phyloP scores from a whole-genome alignment of 2,329 filamentous ascomycete genomes.

The Orbilia ellipsospora region DNA sequence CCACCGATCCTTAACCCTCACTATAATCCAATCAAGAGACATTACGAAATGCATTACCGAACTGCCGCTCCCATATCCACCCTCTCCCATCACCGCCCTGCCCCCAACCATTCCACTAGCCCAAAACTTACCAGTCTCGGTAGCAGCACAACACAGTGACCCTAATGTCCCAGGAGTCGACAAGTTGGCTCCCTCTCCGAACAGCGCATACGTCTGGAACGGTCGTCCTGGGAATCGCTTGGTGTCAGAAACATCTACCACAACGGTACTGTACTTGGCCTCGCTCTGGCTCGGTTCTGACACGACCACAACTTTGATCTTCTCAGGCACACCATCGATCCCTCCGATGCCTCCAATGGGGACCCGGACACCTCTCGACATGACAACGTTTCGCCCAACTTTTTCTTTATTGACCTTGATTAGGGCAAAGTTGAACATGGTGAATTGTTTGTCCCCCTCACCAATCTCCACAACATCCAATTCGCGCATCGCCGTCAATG shows the following conservation, averaged over 20 bases:
- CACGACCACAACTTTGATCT: constrained; percentile 26
- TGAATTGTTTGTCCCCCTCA: not conserved
- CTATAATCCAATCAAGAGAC: constrained; percentile 42
- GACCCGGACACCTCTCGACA: constrained; percentile 20
- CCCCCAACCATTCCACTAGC: constrained; percentile 37
- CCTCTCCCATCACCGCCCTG: constrained; percentile 18
- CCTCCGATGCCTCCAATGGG: constrained; percentile 1
- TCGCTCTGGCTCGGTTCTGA: constrained; percentile 27
- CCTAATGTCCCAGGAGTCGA: constrained; percentile 39
- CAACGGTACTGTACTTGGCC: constrained; percentile 33
- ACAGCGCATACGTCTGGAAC: constrained; percentile 47
- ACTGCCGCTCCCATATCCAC: constrained; percentile 21
- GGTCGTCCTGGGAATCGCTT: constrained; percentile 35
- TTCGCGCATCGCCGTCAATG: constrained; percentile 38
- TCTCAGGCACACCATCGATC: constrained; percentile 25
- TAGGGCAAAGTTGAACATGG: constrained; percentile 44
- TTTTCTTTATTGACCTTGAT: constrained; percentile 43
- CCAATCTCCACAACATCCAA: constrained; percentile 30
- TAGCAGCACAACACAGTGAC: constrained; percentile 32
- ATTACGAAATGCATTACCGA: constrained; percentile 45
- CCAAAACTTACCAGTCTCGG: constrained; percentile 5
- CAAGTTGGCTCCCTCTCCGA: constrained; percentile 30
- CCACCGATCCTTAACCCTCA: constrained; percentile 28
- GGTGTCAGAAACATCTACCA: constrained; percentile 38
- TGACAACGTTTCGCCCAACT: constrained; percentile 24